Evolutionary conservation across 2,329 filamentous ascomycete genomes (phyloP).

Genomic region (Venturia carpophila): DNA sequence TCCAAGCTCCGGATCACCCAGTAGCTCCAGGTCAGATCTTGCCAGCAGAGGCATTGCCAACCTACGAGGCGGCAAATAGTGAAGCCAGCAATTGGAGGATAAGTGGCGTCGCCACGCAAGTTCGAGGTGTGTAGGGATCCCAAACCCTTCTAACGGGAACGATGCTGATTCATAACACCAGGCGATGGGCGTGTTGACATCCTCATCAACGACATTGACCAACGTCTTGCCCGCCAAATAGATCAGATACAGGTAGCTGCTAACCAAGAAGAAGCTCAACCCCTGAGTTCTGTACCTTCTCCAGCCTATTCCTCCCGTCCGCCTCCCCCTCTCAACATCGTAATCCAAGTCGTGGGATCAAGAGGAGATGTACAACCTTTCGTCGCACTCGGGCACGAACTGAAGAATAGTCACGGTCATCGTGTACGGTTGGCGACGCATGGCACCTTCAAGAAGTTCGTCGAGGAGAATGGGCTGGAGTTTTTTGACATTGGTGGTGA

Average conservation of each 20-base stretch:
- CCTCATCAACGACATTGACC: conserved; percentile 3
- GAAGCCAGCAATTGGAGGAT: neutral
- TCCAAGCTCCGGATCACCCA: neutral
- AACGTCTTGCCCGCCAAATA: neutral
- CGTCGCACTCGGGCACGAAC: conserved; percentile 55
- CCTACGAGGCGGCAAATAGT: neutral
- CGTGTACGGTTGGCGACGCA: conserved; percentile 69
- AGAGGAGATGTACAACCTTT: conserved; percentile 72
- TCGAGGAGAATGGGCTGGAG: conserved; percentile 62
- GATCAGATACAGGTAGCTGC: conserved; percentile 9
- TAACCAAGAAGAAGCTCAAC: neutral
- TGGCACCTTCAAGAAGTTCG: conserved; percentile 57
- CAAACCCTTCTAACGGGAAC: neutral
- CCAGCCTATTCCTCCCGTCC: neutral
- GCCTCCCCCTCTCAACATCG: conserved; percentile 49
- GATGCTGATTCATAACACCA: neutral
- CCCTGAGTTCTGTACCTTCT: neutral
- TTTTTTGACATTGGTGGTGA: conserved; percentile 73
- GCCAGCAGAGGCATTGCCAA: neutral
- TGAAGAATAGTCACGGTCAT: conserved; percentile 57
- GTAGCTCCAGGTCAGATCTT: neutral
- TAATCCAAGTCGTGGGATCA: conserved; percentile 68
- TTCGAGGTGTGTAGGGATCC: neutral
- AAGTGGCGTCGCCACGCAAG: neutral
- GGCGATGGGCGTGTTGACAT: conserved; percentile 15